These are phyloP conservation scores for Eudorina sp. DNA, from an alignment of 139 green algal genomes.

Conservation along the genomic window DNA sequence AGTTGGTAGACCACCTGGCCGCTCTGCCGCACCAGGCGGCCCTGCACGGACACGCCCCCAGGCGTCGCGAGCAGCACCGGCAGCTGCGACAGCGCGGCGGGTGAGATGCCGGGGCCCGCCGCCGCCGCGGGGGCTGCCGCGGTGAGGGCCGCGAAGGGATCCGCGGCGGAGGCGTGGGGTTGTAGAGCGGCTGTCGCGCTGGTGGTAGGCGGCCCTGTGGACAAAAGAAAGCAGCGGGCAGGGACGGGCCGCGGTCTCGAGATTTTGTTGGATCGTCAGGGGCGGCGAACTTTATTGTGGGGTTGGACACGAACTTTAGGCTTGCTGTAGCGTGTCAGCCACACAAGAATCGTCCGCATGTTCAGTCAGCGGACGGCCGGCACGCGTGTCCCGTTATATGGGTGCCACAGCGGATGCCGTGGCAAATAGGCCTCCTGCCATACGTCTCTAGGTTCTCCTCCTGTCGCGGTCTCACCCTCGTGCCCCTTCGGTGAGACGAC, in stretches of 20 bases:
- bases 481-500: no score
- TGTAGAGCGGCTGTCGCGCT: constrained; percentile 4
- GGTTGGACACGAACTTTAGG: no score
- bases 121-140: constrained; percentile 2
- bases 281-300: no score
- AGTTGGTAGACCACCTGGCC: constrained; percentile 56
- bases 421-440: no score
- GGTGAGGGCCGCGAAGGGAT: constrained; percentile 60
- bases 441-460: constrained; percentile 2
- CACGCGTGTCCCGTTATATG: no score
- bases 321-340: no score
- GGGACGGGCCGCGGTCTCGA: not conserved
- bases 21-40: constrained; percentile 64
- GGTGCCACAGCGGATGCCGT: no score
- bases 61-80: constrained; percentile 75
- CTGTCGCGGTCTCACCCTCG: not conserved
- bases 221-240: not conserved
- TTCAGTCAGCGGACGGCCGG: no score
- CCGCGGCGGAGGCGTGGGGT: not conserved
- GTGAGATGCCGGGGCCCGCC: constrained; percentile 13
- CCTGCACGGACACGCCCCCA: constrained; percentile 74
- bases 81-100: constrained; percentile 51
- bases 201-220: not conserved
- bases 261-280: not conserved
- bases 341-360: no score